Evolutionary conservation across 345 rosid species (phyloP), one percentile per base, ranked within the genome.

Genomic region (Lepidium sativum): DNA sequence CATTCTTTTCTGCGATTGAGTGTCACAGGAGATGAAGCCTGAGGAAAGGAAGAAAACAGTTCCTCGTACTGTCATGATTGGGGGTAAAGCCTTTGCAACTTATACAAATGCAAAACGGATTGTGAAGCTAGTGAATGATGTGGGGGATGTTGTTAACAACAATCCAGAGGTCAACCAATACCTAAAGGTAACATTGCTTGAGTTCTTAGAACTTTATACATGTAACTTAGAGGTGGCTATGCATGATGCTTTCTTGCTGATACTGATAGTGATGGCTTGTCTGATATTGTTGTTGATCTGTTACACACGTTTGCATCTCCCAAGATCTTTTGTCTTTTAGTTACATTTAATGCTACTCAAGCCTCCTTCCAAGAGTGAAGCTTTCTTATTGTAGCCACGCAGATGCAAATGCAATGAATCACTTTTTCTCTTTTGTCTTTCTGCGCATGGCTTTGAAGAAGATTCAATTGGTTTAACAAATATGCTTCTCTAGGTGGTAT

Each of bases 51-150:
- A 83, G 83, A 87, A 81, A 51, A 81, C 86, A 72, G 84, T 84
- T 79, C 80, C 96, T 29, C 98, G 97, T 17, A 92, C 98, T 29
- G 68, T 89, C 52, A 89, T 92, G 98, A 81, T 92, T 58, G 98
- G 98, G 60, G 98, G 98, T 66, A 92, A 92, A 80, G 98, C 98
- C 43, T 92, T 89, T 81, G 97, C 98, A 50, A 92, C 98, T 8
- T 92, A 89, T 69, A 86, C 96, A 49, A 92, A 92, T 77, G 98
- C 98, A 52, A 89, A 89, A 80, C 82, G 94, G 76, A 92, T 89
- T 65, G 98, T 92, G 77, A 92, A 89, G 75, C 78, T 92, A 65
- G 97, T 92, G 71, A 81, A 81, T 83, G 98, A 92, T 82, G 98
- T 92, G 48, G 96, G 97, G 27, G 84, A 70, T 10, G 92, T 89